Base-by-base conservation (phyloP, 2,329 filamentous ascomycete species). In the Didymella exigua region DNA sequence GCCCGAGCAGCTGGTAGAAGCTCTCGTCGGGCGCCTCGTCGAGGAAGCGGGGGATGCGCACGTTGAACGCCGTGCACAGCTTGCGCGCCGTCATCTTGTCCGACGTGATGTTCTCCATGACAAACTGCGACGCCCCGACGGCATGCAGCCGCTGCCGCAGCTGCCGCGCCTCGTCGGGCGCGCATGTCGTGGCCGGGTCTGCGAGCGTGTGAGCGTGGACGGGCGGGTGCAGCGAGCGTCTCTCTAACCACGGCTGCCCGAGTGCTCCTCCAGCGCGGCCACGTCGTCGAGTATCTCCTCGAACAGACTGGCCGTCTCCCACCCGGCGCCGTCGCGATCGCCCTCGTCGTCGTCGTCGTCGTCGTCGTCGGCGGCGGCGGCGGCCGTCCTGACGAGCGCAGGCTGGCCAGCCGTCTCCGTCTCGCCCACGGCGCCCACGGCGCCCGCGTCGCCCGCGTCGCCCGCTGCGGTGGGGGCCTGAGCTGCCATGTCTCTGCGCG, bases 31-130 rank as follows among this genome's bases (percentile, higher is more conserved):
- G 79, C 30, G 81, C 78, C 33, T 86, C 88, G 29, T 92, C 86
- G 13, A 96, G 83, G 69, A 91, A 92, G 31, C 80, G 75, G 2
- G 91, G 90, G 37, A 90, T 86, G 33, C 84, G 81, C 64, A 96
- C 85, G 56, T 87, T 88, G 79, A 97, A 97, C 13, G 91, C 93
- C 8, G 90, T 92, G 70, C 93, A 86, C 26, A 97, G 81, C 76
- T 91, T 93, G 77, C 89, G 91, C 49, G 89, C 89, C 18, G 88
- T 87, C 71, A 95, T 87, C 46, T 81, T 81, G 27, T 87, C 86
- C 48, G 82, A 82, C 59, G 72, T 75, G 48, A 75, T 72, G 63
- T 69, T 71, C 44, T 87, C 82, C 65, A 86, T 80, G 69, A 90
- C 86, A 73, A 97, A 96, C 57, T 88, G 83, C 57, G 86, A 83